Base-by-base conservation (phyloP, 2,329 filamentous ascomycete genomes). In the Ophiostoma ulmi region DNA sequence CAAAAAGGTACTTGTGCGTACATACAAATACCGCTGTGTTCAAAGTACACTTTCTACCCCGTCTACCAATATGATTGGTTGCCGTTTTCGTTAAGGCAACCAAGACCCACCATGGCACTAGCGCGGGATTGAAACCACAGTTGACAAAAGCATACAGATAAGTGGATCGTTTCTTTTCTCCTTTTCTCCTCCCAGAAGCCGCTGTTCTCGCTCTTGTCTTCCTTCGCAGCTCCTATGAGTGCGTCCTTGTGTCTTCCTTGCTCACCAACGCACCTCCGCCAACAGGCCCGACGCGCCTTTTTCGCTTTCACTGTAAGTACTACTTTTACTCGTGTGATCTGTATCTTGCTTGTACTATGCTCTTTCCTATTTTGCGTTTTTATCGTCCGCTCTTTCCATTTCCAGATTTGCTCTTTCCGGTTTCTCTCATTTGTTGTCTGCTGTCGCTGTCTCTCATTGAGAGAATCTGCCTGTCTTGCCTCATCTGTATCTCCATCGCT, bases 41-140 rank as follows among this genome's bases (percentile, higher is more conserved):
- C 11, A 26, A 31, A 20, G 26, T 63, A 63, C 26, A 13, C 55
- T 61, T 14, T 14, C 55, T 31, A 11, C 22, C 8, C 2, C 26
- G 8, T 11, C 8, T 14, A 5, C n/a, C 8, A 58, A 26, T 35
- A 63, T 63, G 58, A 35, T 63, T 63, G 58, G 58, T 14, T 17
- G 26, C 14, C 11, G 26, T 35, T 63, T 48, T 71, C 72, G 72
- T 72, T 71, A 70, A 72, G 48, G 55, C 72, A 67, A 10, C 35
- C 20, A 22, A 20, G 71, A 61, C 4, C 70, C 70, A 17, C 10
- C 48, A 41, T 14, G 0, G 10, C 55, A 52, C 67, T 73, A 74
- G 74, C 70, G 69, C 70, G 1, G 22, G 11, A 20, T 67, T 72
- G 71, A 71, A 72, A 72, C 72, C 55, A 48, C 5, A 48, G 44